Evolutionary conservation across 108 stramenopile genomes (phyloP).

Genomic region (Chaetoceros tenuissimus): DNA sequence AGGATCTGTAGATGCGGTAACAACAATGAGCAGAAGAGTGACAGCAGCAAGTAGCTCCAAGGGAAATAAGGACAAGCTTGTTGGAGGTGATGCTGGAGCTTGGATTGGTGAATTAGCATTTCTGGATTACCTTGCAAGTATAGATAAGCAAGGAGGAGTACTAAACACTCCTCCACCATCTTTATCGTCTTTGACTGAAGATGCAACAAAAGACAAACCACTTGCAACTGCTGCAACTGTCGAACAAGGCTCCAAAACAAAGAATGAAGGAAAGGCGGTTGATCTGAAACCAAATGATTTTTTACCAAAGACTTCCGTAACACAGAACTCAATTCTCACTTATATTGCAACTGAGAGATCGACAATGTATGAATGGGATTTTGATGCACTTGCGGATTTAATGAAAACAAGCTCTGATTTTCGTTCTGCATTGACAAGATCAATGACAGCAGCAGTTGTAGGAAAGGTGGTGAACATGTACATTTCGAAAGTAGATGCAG

Average conservation of each 20-base stretch:
- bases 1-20: conserved; percentile 62
- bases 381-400: conserved; percentile 60
- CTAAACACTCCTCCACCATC: not conserved
- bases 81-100: conserved; percentile 71
- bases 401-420: conserved; percentile 63
- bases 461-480: conserved; percentile 78
- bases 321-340: conserved; percentile 36
- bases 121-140: conserved; percentile 46
- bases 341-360: conserved; percentile 55
- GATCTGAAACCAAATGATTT: not conserved
- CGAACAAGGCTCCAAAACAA: not conserved
- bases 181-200: not conserved
- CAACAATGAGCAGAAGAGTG: conserved; percentile 20
- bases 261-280: not conserved
- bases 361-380: conserved; percentile 56
- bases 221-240: not conserved
- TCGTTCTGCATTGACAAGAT: conserved; percentile 57
- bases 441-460: conserved; percentile 75
- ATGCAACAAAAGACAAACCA: not conserved
- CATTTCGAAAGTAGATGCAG: not conserved
- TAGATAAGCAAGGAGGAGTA: conserved; percentile 5
- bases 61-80: conserved; percentile 22
- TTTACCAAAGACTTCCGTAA: not conserved
- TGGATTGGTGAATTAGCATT: conserved; percentile 85
- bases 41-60: conserved; percentile 47